A percentile compares a stretch with the other conserved stretches of the same genome.
Conservation (phyloP, 129 eudicot genomes). For the Pittosporum tobira region DNA sequence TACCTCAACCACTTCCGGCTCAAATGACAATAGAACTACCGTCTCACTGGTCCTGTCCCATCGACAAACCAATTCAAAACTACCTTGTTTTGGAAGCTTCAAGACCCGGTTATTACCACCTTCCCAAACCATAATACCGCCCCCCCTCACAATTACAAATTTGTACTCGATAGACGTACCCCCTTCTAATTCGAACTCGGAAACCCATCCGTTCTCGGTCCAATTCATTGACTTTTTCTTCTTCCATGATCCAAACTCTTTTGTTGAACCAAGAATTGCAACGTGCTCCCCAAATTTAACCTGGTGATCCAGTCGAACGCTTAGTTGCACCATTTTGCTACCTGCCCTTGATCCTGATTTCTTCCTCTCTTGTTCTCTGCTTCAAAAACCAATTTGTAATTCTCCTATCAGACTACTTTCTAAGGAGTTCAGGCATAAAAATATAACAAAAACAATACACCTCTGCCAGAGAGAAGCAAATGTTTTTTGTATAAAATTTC, state of each 20-base stretch:
- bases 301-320: conserved; percentile 68
- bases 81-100: conserved; percentile 46
- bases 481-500: too few species aligned
- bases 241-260: conserved; percentile 54
- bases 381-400: conserved; percentile 13
- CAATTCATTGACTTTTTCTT: conserved; percentile 32
- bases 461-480: background rate
- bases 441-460: conserved; percentile 5
- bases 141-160: conserved; percentile 44
- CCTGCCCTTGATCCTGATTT: conserved; percentile 24
- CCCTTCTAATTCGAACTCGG: conserved; percentile 24
- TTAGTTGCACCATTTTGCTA: conserved; percentile 43
- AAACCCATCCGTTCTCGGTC: conserved; percentile 49
- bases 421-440: background rate
- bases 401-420: background rate
- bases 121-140: conserved; percentile 64
- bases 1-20: conserved; percentile 28
- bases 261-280: conserved; percentile 57
- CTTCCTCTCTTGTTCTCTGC: conserved; percentile 37
- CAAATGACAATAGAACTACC: conserved; percentile 36
- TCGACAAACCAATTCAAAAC: conserved; percentile 43
- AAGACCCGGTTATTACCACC: conserved; percentile 63
- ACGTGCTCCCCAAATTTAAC: conserved; percentile 79
- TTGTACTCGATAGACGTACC: conserved; percentile 36
- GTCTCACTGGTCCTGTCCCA: conserved; percentile 66